Conservation (phyloP, 768 basidiomycete species). For the Leccinum subgranulosum region DNA sequence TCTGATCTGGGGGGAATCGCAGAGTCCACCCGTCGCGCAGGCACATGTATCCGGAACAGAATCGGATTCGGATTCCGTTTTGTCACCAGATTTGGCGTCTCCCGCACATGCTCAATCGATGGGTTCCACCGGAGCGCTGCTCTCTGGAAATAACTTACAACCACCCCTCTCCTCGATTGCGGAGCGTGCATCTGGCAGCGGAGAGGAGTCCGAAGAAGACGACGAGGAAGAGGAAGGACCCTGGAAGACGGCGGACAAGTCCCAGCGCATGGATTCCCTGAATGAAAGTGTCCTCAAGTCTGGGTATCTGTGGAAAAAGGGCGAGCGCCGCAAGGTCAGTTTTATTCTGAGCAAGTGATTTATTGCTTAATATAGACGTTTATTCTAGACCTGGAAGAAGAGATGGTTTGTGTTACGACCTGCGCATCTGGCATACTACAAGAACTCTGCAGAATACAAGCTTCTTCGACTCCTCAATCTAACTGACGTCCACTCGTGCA, state of each 20-base stretch:
- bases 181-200: conserved; percentile 66
- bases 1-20: conserved; percentile 18
- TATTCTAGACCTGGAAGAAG: conserved; percentile 91
- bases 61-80: conserved; percentile 80
- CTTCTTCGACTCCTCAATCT: conserved; percentile 86
- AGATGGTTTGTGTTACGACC: conserved; percentile 96
- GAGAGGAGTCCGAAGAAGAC: conserved; percentile 76
- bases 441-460: conserved; percentile 92
- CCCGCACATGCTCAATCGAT: conserved; percentile 36
- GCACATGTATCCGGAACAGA: conserved; percentile 67
- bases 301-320: conserved; percentile 98
- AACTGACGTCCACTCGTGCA: conserved; percentile 85
- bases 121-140: conserved; percentile 26
- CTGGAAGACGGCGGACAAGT: conserved; percentile 54
- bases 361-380: conserved; percentile 4
- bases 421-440: conserved; percentile 94
- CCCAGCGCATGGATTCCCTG: conserved; percentile 42
- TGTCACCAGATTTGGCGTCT: conserved; percentile 50
- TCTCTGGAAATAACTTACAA: conserved; percentile 34
- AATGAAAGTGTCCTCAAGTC: conserved; percentile 80
- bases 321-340: conserved; percentile 90
- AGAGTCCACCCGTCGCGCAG: conserved; percentile 30
- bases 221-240: conserved; percentile 65
- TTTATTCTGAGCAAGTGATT: neutral
- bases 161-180: conserved; percentile 75